Evolutionary conservation across 148 eudicot genomes (phyloP), one percentile per base, ranked within the genome.

Genomic region (Agrostemma githago): DNA sequence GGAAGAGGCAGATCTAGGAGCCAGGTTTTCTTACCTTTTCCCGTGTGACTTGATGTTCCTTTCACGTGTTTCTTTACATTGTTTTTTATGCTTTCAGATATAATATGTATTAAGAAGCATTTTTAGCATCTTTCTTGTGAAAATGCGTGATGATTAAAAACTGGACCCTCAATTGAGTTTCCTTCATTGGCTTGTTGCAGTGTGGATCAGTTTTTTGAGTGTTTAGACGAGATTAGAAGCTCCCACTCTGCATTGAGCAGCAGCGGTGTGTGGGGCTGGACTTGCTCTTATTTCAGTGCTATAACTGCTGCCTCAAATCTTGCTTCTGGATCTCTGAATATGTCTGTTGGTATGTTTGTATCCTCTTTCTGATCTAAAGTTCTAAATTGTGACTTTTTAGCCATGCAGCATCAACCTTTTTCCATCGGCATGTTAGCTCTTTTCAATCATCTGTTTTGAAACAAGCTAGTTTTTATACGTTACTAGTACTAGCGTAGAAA

Each of bases 251-350:
- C 84, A 68, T 77, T 92, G 80, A 97, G 92, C 68, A 87, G 85
- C 79, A 92, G 99, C 81, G 96, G 99, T 67, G 82, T 92, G 96
- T 95, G 99, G 99, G 87, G 83, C 73, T 95, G 96, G 97, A 91
- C 97, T 3, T 85, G 88, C 81, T 95, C 97, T 66, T 93, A 92
- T 73, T 85, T 95, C 78, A 89, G 88, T 77, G 94, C 96, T 48
- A 85, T 95, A 80, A 87, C 92, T 82, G 96, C 97, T 73, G 93
- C 99, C 67, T 86, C 99, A 38, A 89, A 85, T 82, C 90, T 92
- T 86, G 97, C 97, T 72, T 95, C 97, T 75, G 99, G 97, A 79
- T 90, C 96, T 74, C 76, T 84, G 72, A 80, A 82, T 71, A 83
- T 86, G 58, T 83, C 97, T 37, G 16, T 84, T 76, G 99, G 99